Evolutionary conservation across 495 filamentous ascomycete genomes (phyloP).

Genomic region (Penicillium lagena): DNA sequence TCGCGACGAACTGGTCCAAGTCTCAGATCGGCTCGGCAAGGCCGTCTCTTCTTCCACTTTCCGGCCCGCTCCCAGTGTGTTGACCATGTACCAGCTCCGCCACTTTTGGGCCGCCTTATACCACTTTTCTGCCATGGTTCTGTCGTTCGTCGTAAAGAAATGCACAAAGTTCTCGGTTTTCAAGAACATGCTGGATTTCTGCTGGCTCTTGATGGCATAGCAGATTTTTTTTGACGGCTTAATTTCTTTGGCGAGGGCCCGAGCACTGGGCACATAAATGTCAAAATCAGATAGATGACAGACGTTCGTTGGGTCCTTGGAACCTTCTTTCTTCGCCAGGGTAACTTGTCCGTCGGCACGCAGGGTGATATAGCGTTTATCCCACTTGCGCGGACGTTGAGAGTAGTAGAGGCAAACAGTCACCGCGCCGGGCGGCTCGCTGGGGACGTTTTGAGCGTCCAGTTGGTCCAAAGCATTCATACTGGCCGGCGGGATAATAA

Average conservation of each 20-base stretch:
- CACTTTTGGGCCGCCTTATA: constrained; percentile 66
- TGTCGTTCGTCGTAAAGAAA: constrained; percentile 79
- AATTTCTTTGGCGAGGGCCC: constrained; percentile 54
- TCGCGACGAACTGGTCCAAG: constrained; percentile 28
- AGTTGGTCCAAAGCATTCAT: constrained; percentile 41
- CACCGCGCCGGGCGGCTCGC: constrained; percentile 51
- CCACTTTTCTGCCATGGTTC: constrained; percentile 56
- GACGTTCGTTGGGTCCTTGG: constrained; percentile 54
- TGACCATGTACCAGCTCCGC: constrained; percentile 85
- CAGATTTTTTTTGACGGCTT: constrained; percentile 75
- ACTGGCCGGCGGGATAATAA: constrained; percentile 48
- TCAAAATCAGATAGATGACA: constrained; percentile 95
- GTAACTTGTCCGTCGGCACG: constrained; percentile 68
- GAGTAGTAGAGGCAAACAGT: constrained; percentile 73
- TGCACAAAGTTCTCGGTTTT: constrained; percentile 82
- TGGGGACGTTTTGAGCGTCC: constrained; percentile 46
- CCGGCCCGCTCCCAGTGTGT: constrained; percentile 48
- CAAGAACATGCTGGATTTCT: constrained; percentile 80
- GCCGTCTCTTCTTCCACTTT: constrained; percentile 21
- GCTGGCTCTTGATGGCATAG: constrained; percentile 87
- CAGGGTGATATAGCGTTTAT: constrained; percentile 74
- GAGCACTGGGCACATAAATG: constrained; percentile 68
- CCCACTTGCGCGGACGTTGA: constrained; percentile 75
- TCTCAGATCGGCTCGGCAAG: constrained; percentile 8
- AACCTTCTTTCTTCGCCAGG: constrained; percentile 58